Conservation (phyloP, 495 filamentous ascomycete species). For the Jackrogersella multiformis region DNA sequence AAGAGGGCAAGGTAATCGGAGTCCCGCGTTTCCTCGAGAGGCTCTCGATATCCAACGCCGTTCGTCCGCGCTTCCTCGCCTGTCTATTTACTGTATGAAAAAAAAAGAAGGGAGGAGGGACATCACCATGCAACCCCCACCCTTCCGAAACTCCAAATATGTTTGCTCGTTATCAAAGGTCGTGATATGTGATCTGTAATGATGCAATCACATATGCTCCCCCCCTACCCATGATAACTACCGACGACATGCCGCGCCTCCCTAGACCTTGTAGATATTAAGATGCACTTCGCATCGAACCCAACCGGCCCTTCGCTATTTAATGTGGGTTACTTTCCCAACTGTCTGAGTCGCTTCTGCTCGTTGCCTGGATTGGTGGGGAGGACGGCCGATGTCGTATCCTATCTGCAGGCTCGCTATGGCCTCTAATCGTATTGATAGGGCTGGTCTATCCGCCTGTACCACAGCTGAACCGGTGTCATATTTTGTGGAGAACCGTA, state of each 20-base stretch:
- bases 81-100: not conserved
- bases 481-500: not conserved
- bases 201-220: not conserved
- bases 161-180: not conserved
- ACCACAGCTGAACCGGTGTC: conserved; percentile 36
- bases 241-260: not conserved
- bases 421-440: not conserved
- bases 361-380: not conserved
- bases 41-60: conserved; percentile 4
- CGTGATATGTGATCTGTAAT: not conserved
- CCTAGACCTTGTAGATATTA: not conserved
- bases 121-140: not conserved
- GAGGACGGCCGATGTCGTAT: not conserved
- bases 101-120: not conserved
- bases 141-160: not conserved
- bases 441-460: conserved; percentile 31
- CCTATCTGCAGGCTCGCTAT: not conserved
- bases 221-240: not conserved
- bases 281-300: not conserved
- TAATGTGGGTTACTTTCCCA: not conserved
- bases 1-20: not conserved
- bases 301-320: not conserved
- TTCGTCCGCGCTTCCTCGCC: not conserved
- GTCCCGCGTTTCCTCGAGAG: not conserved
- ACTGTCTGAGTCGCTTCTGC: too few relatives aligned